Conservation (phyloP, 257 asterid genomes). For the Fraxinus anomala region DNA sequence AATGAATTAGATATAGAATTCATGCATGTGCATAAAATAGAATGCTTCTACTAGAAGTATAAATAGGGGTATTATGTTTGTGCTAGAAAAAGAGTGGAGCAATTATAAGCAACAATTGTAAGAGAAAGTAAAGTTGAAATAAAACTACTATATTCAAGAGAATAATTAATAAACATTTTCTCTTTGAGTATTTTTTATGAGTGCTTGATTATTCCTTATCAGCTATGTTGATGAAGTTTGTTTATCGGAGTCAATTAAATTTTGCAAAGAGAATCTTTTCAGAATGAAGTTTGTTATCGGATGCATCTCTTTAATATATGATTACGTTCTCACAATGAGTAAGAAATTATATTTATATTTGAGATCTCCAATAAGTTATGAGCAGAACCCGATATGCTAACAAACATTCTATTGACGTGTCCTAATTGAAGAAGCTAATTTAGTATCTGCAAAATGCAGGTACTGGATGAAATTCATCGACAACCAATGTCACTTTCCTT, state of each 20-base stretch:
- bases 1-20: background rate
- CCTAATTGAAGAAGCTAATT: background rate
- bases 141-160: background rate
- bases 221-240: background rate
- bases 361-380: background rate
- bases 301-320: background rate
- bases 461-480: constrained; percentile 89
- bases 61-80: background rate
- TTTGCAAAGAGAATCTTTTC: background rate
- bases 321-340: background rate
- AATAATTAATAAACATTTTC: background rate
- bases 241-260: background rate
- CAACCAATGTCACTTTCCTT: constrained; percentile 79
- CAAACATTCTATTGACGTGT: background rate
- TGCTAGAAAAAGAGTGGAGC: background rate
- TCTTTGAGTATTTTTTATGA: background rate
- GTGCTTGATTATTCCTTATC: background rate
- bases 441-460: constrained; percentile 43
- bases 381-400: background rate
- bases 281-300: background rate
- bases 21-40: background rate
- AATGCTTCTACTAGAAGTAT: background rate
- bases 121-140: background rate
- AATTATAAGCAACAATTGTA: background rate
- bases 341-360: background rate